These are phyloP conservation scores for Coffea humblotiana DNA, from an alignment of 305 asterid genomes.

Conservation along the genomic window DNA sequence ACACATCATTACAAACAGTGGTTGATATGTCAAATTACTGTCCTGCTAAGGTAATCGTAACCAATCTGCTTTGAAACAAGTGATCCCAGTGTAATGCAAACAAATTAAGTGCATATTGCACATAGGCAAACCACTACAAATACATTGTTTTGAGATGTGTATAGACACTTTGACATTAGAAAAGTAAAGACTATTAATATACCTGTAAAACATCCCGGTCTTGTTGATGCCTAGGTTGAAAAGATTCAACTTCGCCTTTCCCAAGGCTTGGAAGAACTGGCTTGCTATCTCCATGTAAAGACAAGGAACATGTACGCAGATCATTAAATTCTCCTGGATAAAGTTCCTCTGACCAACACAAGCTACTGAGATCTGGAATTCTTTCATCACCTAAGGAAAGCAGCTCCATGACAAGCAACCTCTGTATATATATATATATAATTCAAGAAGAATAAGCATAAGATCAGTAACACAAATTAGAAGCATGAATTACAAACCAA, in stretches of 20 bases:
- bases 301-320: slow-evolving; percentile 45
- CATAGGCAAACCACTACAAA: neutral
- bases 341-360: slow-evolving; percentile 69
- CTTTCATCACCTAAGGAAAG: slow-evolving; percentile 45
- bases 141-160: neutral
- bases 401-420: slow-evolving; percentile 77
- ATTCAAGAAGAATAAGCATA: slow-evolving; percentile 21
- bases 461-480: slow-evolving; percentile 7
- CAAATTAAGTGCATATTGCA: neutral
- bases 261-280: slow-evolving; percentile 43
- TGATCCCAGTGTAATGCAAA: neutral
- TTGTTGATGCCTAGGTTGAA: slow-evolving; percentile 34
- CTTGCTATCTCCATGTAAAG: slow-evolving; percentile 37
- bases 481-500: neutral
- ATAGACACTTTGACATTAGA: neutral
- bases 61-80: neutral
- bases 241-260: slow-evolving; percentile 27
- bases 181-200: slow-evolving; percentile 4
- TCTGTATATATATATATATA: slow-evolving; percentile 35
- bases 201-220: slow-evolving; percentile 67
- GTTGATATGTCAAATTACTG: neutral
- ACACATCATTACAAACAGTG: neutral
- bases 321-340: slow-evolving; percentile 70
- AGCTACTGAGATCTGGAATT: slow-evolving; percentile 27
- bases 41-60: neutral